Evolutionary conservation across 148 eudicot genomes (phyloP).

Genomic region (Selenicereus undatus): DNA sequence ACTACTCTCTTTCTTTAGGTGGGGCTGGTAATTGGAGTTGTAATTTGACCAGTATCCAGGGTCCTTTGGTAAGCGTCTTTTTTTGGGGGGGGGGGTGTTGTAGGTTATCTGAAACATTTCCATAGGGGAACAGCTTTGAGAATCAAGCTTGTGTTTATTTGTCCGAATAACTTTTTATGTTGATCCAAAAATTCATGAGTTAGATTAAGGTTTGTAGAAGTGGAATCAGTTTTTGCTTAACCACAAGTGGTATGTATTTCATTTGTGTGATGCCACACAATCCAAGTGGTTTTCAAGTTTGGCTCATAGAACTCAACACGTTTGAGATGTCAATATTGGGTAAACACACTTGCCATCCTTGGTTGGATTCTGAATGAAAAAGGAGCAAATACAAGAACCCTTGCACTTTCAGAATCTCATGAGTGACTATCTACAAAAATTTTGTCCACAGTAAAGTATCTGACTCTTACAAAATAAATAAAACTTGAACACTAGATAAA

Average conservation of each 20-base stretch:
- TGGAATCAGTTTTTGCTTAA: neutral
- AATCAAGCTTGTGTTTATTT: neutral
- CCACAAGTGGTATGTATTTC: neutral
- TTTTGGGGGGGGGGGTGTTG: too few species aligned
- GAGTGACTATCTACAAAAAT: too few species aligned
- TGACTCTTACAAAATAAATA: too few species aligned
- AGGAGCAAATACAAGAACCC: neutral
- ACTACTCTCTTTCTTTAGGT: neutral
- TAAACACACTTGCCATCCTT: neutral
- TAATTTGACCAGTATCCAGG: neutral
- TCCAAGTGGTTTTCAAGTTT: neutral
- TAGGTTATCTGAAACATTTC: neutral
- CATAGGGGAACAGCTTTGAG: neutral
- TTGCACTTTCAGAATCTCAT: too few species aligned
- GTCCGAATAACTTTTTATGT: neutral
- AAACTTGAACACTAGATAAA: neutral
- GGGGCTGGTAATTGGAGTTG: neutral
- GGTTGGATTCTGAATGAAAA: neutral
- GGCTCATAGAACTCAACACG: neutral
- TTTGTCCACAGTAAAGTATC: too few species aligned
- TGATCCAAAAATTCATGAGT: neutral
- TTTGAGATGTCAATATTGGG: neutral
- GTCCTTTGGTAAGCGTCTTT: neutral
- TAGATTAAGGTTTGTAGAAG: neutral
- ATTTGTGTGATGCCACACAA: neutral